These are phyloP conservation scores for Neonothopanus nambi DNA, from an alignment of 1,284 basidiomycete species.

Conservation along the genomic window DNA sequence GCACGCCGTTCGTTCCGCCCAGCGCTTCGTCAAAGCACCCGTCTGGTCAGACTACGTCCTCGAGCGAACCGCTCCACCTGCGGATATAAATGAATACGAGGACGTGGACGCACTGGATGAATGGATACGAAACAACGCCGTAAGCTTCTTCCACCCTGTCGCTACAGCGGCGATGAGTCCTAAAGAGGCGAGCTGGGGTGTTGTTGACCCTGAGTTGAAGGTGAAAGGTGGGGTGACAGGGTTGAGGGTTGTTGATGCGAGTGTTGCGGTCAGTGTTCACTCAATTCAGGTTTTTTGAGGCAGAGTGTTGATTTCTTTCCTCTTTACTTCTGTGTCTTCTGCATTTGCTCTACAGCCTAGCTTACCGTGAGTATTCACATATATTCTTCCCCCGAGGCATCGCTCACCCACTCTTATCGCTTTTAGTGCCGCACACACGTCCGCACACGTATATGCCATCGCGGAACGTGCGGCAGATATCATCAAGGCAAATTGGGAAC, in stretches of 20 bases:
- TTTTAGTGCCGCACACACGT: slow-evolving; percentile 1
- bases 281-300: slow-evolving; percentile 33
- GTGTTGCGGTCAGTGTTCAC: slow-evolving; percentile 38
- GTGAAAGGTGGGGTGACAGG: slow-evolving; percentile 16
- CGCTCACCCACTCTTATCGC: too few species aligned
- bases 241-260: slow-evolving; percentile 19
- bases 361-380: neutral
- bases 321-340: neutral
- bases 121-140: slow-evolving; percentile 16
- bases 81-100: slow-evolving; percentile 1
- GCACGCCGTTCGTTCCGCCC: slow-evolving; percentile 6
- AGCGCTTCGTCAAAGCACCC: slow-evolving; percentile 17
- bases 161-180: slow-evolving; percentile 15
- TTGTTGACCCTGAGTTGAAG: slow-evolving; percentile 18
- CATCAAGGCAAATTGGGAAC: neutral
- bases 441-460: slow-evolving; percentile 2
- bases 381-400: too few species aligned
- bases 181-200: slow-evolving; percentile 10
- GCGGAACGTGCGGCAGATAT: slow-evolving; percentile 4
- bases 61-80: neutral
- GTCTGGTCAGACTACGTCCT: slow-evolving; percentile 20
- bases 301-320: neutral
- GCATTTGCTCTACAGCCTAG: neutral
- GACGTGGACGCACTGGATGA: slow-evolving; percentile 17
- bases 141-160: slow-evolving; percentile 15